phyloP scores from a whole-genome alignment of 805 yeast genomes.

The Saccharomycopsis sp. region DNA sequence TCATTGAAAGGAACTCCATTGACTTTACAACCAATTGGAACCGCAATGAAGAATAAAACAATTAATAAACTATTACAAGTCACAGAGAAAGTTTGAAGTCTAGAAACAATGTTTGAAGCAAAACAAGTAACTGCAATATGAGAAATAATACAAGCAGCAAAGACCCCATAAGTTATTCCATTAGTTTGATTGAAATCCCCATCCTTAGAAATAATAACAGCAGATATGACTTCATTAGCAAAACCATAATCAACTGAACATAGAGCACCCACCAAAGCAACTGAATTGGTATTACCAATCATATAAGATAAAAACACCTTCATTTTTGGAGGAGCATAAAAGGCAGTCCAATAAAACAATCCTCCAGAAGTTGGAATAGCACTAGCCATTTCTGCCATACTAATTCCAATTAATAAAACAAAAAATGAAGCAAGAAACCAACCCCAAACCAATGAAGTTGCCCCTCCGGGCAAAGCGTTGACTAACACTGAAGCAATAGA shows the following conservation, averaged over 20 bases:
- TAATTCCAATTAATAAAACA: constrained; percentile 46
- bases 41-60: constrained; percentile 46
- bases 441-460: constrained; percentile 49
- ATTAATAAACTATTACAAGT: constrained; percentile 42
- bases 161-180: constrained; percentile 52
- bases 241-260: constrained; percentile 66
- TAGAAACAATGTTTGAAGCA: constrained; percentile 47
- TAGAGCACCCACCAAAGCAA: constrained; percentile 56
- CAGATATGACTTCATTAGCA: constrained; percentile 47
- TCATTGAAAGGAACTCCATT: constrained; percentile 32
- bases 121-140: constrained; percentile 42
- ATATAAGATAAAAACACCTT: constrained; percentile 48
- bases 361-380: constrained; percentile 74
- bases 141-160: constrained; percentile 45
- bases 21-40: constrained; percentile 46
- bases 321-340: constrained; percentile 47
- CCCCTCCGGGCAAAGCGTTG: constrained; percentile 38
- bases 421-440: constrained; percentile 53
- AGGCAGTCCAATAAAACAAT: constrained; percentile 56
- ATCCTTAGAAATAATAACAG: constrained; percentile 43
- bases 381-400: constrained; percentile 57
- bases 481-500: constrained; percentile 47
- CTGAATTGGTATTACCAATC: constrained; percentile 57
- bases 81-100: constrained; percentile 51
- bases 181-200: constrained; percentile 45